Conservation (phyloP, 176 grass and related monocot genomes). For the Oryza brachyantha region DNA sequence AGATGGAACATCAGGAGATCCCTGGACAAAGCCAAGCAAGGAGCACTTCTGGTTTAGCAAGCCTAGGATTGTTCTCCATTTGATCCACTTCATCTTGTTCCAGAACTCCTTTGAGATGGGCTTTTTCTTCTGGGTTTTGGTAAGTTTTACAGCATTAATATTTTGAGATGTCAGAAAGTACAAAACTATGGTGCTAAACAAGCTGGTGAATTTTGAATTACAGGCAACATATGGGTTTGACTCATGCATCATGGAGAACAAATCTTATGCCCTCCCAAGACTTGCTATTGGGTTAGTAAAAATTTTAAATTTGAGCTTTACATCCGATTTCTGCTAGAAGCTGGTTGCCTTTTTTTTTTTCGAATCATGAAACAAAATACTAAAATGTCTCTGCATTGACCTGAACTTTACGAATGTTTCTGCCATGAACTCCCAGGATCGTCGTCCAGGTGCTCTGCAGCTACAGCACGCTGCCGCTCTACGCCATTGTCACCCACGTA, state of each 20-base stretch:
- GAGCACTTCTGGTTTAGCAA: constrained; percentile 53
- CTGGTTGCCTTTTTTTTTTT: background rate
- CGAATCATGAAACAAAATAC: background rate
- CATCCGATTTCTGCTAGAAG: background rate
- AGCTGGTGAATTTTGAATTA: background rate
- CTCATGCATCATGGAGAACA: constrained; percentile 68
- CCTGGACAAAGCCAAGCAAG: constrained; percentile 33
- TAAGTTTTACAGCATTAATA: background rate
- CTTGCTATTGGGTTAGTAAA: constrained; percentile 51
- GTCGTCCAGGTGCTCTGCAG: constrained; percentile 66
- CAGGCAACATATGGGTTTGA: constrained; percentile 67
- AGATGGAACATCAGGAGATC: background rate
- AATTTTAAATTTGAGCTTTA: background rate
- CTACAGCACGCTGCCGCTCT: constrained; percentile 67
- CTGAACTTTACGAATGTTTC: background rate
- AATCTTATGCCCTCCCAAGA: constrained; percentile 49
- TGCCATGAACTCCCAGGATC: constrained; percentile 32
- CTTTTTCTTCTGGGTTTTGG: constrained; percentile 66
- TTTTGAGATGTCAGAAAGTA: no score
- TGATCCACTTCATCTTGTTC: constrained; percentile 65
- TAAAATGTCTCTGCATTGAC: background rate
- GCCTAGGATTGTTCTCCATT: constrained; percentile 41
- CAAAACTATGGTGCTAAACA: background rate
- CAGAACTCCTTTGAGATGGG: constrained; percentile 62
- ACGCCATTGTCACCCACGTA: constrained; percentile 66